Percentiles rank a stretch among this genome's conserved stretches.
Conservation (phyloP, 352 stramenopile genomes). For the Phytophthora citricola region DNA sequence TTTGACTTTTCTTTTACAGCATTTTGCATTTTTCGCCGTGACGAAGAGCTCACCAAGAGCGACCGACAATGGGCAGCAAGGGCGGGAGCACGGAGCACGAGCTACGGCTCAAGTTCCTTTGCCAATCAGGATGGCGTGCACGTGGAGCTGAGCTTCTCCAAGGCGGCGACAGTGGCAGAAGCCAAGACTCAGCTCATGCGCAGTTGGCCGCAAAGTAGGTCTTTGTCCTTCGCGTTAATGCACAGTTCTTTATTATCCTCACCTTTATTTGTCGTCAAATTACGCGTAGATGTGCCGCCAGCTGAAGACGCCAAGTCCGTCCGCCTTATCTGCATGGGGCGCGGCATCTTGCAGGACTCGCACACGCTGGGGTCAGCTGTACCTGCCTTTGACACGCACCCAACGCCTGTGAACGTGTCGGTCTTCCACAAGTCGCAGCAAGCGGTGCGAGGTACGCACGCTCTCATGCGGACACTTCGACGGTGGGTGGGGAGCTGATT, state of each 20-base stretch:
- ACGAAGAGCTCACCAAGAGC: slow-evolving; percentile 7
- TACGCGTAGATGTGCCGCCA: slow-evolving; percentile 47
- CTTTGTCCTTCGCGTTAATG: not conserved
- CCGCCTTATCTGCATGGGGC: slow-evolving; percentile 95
- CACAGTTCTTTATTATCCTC: not conserved
- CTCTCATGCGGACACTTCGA: slow-evolving; percentile 13
- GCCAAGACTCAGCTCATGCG: slow-evolving; percentile 76
- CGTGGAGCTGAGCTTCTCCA: slow-evolving; percentile 67
- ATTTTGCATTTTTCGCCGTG: slow-evolving; percentile 5
- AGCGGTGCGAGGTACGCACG: slow-evolving; percentile 35
- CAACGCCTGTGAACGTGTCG: slow-evolving; percentile 96
- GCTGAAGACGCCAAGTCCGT: slow-evolving; percentile 70
- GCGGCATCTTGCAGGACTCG: slow-evolving; percentile 91
- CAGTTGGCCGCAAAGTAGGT: slow-evolving; percentile 70
- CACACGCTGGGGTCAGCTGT: slow-evolving; percentile 87
- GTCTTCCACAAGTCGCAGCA: slow-evolving; percentile 60
- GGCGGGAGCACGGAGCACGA: slow-evolving; percentile 53
- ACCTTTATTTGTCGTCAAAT: not conserved
- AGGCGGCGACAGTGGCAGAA: slow-evolving; percentile 48
- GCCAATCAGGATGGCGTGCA: slow-evolving; percentile 82
- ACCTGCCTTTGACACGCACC: slow-evolving; percentile 93
- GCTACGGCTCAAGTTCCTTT: slow-evolving; percentile 85
- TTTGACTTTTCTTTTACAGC: slow-evolving; percentile 8
- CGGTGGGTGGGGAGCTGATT: slow-evolving; percentile 8
- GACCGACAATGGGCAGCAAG: slow-evolving; percentile 13